Conservation (phyloP, 2,329 filamentous ascomycete genomes). For the Moelleriella libera region DNA sequence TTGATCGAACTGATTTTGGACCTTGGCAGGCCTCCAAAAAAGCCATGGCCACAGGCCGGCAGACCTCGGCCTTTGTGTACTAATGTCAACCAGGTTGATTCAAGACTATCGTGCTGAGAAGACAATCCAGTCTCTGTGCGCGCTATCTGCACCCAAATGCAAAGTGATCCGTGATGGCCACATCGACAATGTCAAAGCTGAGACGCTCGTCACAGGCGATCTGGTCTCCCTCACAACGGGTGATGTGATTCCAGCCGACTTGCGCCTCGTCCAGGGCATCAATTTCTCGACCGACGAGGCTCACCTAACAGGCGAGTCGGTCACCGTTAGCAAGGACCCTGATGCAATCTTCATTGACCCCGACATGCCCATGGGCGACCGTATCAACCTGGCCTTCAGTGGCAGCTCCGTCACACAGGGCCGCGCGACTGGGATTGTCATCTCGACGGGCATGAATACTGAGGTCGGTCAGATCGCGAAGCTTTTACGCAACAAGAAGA, state of each 20-base stretch:
- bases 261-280: conserved; percentile 50
- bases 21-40: no score
- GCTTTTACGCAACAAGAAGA: conserved; percentile 44
- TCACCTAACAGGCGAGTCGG: conserved; percentile 58
- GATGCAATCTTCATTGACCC: conserved; percentile 36
- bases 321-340: conserved; percentile 53
- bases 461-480: conserved; percentile 66
- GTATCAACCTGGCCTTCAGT: conserved; percentile 57
- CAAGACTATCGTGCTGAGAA: conserved; percentile 49
- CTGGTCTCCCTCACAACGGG: conserved; percentile 48
- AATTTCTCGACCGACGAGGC: conserved; percentile 68
- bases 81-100: conserved; percentile 26
- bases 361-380: conserved; percentile 51
- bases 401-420: conserved; percentile 60
- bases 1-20: background rate
- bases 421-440: conserved; percentile 53
- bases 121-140: conserved; percentile 46
- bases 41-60: no score
- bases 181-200: conserved; percentile 36
- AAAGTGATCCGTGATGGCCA: conserved; percentile 41
- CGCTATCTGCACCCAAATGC: conserved; percentile 43
- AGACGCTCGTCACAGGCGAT: conserved; percentile 50
- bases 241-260: conserved; percentile 56
- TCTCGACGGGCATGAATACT: conserved; percentile 58
- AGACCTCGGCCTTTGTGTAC: background rate